phyloP scores from a whole-genome alignment of 2,329 filamentous ascomycete species.

The Penicillium sp. region DNA sequence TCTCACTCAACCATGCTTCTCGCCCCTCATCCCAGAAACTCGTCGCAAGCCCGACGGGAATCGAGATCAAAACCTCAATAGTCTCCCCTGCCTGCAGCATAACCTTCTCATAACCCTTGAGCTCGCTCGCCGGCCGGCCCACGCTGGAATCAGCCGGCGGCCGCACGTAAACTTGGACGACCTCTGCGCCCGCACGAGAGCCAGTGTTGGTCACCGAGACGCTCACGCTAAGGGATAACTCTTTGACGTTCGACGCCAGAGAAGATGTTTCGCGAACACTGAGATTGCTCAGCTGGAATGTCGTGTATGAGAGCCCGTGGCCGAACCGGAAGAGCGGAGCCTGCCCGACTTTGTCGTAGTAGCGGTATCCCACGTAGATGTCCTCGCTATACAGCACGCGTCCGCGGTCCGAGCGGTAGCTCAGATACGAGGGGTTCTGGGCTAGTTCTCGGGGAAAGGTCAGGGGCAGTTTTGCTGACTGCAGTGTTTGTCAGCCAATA shows the following conservation, averaged over 20 bases:
- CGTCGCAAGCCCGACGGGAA: conserved; percentile 66
- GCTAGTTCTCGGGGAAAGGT: conserved; percentile 71
- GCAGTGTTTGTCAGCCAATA: background rate
- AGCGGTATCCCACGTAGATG: conserved; percentile 79
- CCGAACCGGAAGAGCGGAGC: conserved; percentile 77
- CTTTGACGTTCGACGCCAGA: conserved; percentile 44
- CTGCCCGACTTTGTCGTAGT: conserved; percentile 73
- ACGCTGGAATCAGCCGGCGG: conserved; percentile 53
- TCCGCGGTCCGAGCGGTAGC: conserved; percentile 72
- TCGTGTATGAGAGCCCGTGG: conserved; percentile 78
- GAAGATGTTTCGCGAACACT: conserved; percentile 32
- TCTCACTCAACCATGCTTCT: conserved; percentile 68
- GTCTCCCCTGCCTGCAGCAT: conserved; percentile 64
- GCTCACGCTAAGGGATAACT: conserved; percentile 54
- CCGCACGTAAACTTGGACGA: conserved; percentile 61
- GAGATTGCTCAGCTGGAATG: conserved; percentile 63
- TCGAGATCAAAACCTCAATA: conserved; percentile 60
- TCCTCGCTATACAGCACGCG: conserved; percentile 79
- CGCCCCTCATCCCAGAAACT: conserved; percentile 74
- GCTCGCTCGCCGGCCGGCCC: conserved; percentile 63
- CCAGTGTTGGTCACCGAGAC: conserved; percentile 59
- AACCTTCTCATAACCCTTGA: conserved; percentile 70
- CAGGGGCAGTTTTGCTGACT: conserved; percentile 72
- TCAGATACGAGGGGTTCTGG: conserved; percentile 77
- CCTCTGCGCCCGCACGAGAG: conserved; percentile 57